phyloP scores from a whole-genome alignment of 1,139 yeast species.

The Geotrichum restrictum region DNA sequence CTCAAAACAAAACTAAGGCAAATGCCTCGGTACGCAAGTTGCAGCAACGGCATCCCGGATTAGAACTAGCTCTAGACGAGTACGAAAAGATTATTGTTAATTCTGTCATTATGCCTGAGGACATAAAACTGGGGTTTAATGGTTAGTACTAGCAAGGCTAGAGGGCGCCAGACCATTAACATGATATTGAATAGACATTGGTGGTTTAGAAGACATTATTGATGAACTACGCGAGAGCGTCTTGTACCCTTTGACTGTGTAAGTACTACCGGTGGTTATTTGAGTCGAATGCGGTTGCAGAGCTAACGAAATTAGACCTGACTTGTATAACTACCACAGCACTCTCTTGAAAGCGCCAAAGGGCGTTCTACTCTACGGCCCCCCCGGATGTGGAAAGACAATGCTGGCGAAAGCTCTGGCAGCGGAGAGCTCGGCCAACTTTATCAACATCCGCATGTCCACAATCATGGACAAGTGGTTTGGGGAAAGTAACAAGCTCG shows the following conservation, averaged over 20 bases:
- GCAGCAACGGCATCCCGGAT: conserved; percentile 55
- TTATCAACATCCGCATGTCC: conserved; percentile 88
- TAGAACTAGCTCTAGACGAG: conserved; percentile 59
- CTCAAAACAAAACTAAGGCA: conserved; percentile 65
- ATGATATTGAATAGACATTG: conserved; percentile 60
- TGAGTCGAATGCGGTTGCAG: conserved; percentile 22
- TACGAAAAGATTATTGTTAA: conserved; percentile 75
- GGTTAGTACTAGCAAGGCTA: conserved; percentile 38
- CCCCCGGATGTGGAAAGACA: conserved; percentile 98
- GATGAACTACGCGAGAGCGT: conserved; percentile 86
- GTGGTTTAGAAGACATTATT: conserved; percentile 78
- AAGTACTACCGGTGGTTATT: too few species aligned
- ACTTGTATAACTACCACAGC: conserved; percentile 58
- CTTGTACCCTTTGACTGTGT: conserved; percentile 75
- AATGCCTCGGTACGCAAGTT: conserved; percentile 58
- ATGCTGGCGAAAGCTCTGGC: conserved; percentile 97
- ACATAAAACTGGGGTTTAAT: conserved; percentile 65
- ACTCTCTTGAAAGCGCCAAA: conserved; percentile 80
- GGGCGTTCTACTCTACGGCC: conserved; percentile 90
- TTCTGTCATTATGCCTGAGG: conserved; percentile 80
- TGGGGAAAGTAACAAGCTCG: conserved; percentile 92
- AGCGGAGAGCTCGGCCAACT: conserved; percentile 85
- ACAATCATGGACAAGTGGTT: conserved; percentile 97
- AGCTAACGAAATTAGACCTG: too few species aligned
- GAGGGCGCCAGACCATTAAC: neutral